Base-by-base conservation (phyloP, 2,329 filamentous ascomycete species). In the Hymenoscyphus fraxineus region DNA sequence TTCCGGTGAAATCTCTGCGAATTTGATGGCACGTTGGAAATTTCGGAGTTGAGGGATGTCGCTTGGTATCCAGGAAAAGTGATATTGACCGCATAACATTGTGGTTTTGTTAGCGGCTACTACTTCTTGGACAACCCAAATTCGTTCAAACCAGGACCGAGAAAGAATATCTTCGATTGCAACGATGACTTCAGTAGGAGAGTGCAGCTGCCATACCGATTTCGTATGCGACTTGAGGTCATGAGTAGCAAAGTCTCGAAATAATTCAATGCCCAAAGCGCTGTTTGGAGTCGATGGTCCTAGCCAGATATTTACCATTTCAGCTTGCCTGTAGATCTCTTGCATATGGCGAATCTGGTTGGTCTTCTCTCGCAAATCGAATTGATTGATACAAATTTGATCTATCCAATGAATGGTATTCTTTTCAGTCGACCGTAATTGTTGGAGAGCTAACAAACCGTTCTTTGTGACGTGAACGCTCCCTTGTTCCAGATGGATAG, bases 371-470 rank as follows among this genome's bases (percentile, higher is more conserved):
- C 6, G 27, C 2, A 41, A 5, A 22, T n/a, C 31, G 19, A 1
- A 5, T 27, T 59, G 57, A 13, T 59, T 41, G 15, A 59, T 59
- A 27, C 57, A 59, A 38, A 59, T 39, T 19, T 32, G 2, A 59
- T 59, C 57, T 39, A 59, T 32, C 57, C 57, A 59, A 22, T n/a
- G 31, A 59, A 40, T 59, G 3, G 31, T 32, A 38, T 32, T 6
- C 12, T 59, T 12, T 1, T 40, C 13, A 2, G 19, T 6, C 3
- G 19, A 13, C 7, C 57, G 6, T 6, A 59, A 38, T 15, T 39
- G 32, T 22, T 40, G 31, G 19, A 59, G 57, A 6, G 57, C 57
- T n/a, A 13, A 39, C 9, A 15, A 16, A 40, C 31, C n/a, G n/a
- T 41, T 59, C 13, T 13, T n/a, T 22, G 32, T 59, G 15, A 22